Base-by-base conservation (phyloP, 2,329 filamentous ascomycete species). In the Sordariomycetes sp. region DNA sequence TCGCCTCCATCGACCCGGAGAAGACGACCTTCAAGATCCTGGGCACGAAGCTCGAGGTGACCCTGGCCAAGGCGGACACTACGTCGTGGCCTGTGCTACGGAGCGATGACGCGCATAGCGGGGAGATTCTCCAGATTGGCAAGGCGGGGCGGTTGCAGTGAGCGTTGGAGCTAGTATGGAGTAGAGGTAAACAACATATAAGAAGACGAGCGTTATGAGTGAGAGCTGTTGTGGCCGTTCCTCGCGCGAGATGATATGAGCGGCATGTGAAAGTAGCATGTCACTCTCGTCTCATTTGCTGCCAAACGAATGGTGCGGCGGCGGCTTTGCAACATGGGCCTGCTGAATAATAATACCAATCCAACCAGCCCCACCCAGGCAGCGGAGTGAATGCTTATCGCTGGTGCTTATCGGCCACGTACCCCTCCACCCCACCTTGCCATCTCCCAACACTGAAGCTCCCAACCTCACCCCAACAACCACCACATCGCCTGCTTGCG, bases 81-180 rank as follows among this genome's bases (percentile, higher is more conserved):
- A 79, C 80, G 50, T 88, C 89, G 67, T 97, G 92, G 92, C 88
- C 91, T 37, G 89, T 94, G 5, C 73, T 97, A 66, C 81, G 90
- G 61, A 88, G 85, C 60, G 89, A 94, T 65, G 90, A 96, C 64
- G 72, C 75, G 59, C 68, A 73, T 61, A 83, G 79, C 11, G 81
- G 81, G 6, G 88, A 96, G 74, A 96, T 96, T 65, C 84, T 97
- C 63, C 94, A 99, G 73, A 79, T 95, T 62, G 94, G 94, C 16
- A 80, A 85, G 63, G 91, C 94, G 55, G 90, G 87, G 37, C 77
- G 80, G 10, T 52, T 62, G 22, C 57, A 48, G 14, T 58, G 24
- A 54, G 51, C n/a, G 11, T 11, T 24, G 5, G 6, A 5, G 3
- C 8, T 24, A 14, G 24, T n/a, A 53, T 25, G 35, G 43, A 55